Base-by-base conservation (phyloP, 768 basidiomycete species). In the Tulasnella sp. region DNA sequence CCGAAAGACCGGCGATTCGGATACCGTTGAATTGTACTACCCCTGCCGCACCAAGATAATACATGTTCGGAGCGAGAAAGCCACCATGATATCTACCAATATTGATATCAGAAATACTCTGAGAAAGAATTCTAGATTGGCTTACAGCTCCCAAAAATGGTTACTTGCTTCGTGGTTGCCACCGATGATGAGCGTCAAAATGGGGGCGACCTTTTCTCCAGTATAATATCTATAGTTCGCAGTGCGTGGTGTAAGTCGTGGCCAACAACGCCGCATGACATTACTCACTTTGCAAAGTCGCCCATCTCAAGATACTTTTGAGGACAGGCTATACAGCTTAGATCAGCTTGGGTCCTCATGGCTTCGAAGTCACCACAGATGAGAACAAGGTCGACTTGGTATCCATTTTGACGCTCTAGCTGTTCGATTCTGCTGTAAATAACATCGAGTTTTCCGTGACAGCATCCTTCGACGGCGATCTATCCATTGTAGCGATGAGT, bases 151-250 rank as follows among this genome's bases (percentile, higher is more conserved):
- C 93, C 95, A 97, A 87, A 99, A 89, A 84, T 98, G 98, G 83
- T 96, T 98, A 31, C 95, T 96, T 1, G 96, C 96, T 86, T 99
- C 98, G 85, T 99, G 98, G 84, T 99, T 99, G 12, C 98, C 98
- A 22, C 98, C 98, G 84, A 99, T 98, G 75, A 98, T 91, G 18
- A 99, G 88, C 0, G 98, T 99, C 85, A 97, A 86, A 7, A 97
- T 85, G 0, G 97, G 96, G 1, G 97, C 96, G n/a, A 82, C 86
- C 84, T 89, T 92, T 84, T 93, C 89, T 0, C 96, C 95, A 1
- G 91, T 92, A 84, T 99, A 98, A 85, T 99, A 99, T 84, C 94
- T 95, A n/a, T 69, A 80, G 54, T 22, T 78, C 72, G 80, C 72
- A 34, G 41, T 44, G 72, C 14, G 46, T 42, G 54, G n/a, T 64